A percentile compares a stretch with the other conserved stretches of the same genome.
Evolutionary conservation across 257 asterid genomes (phyloP).

Genomic region (Primulina eburnea): DNA sequence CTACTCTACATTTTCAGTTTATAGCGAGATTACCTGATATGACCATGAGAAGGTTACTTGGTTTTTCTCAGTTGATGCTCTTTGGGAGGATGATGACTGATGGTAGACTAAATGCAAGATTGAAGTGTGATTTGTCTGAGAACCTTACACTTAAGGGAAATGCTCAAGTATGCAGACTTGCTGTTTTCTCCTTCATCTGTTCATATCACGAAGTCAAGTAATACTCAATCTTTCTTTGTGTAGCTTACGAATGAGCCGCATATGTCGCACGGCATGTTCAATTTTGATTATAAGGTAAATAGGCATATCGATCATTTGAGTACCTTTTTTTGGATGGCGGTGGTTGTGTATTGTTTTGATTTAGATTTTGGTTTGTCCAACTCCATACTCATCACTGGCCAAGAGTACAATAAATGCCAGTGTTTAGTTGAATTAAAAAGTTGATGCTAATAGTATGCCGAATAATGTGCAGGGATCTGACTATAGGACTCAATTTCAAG

Average conservation of each 20-base stretch:
- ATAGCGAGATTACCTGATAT: conserved; percentile 18
- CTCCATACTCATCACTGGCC: conserved; percentile 5
- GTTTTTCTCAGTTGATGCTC: conserved; percentile 75
- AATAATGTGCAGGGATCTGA: conserved; percentile 69
- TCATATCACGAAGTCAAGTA: conserved; percentile 5
- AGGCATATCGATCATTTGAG: not conserved
- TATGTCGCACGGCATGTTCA: conserved; percentile 92
- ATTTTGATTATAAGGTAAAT: conserved; percentile 91
- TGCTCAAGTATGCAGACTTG: conserved; percentile 66
- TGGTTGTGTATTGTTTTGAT: conserved; percentile 8
- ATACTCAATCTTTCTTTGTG: conserved; percentile 25
- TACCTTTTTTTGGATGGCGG: not conserved
- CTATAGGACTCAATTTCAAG: conserved; percentile 77
- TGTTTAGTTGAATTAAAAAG: conserved; percentile 13
- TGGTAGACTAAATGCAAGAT: conserved; percentile 89
- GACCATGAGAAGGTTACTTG: conserved; percentile 25
- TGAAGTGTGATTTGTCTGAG: conserved; percentile 88
- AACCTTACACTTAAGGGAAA: conserved; percentile 80
- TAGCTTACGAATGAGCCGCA: conserved; percentile 92
- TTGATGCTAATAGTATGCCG: conserved; percentile 24
- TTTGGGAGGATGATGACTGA: conserved; percentile 85
- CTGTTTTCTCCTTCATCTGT: conserved; percentile 12
- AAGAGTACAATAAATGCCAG: conserved; percentile 6
- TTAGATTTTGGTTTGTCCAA: conserved; percentile 8
- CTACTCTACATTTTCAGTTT: conserved; percentile 16